Evolutionary conservation across 1,284 basidiomycete species (phyloP).

Genomic region (Uromyces viciae-fabae): DNA sequence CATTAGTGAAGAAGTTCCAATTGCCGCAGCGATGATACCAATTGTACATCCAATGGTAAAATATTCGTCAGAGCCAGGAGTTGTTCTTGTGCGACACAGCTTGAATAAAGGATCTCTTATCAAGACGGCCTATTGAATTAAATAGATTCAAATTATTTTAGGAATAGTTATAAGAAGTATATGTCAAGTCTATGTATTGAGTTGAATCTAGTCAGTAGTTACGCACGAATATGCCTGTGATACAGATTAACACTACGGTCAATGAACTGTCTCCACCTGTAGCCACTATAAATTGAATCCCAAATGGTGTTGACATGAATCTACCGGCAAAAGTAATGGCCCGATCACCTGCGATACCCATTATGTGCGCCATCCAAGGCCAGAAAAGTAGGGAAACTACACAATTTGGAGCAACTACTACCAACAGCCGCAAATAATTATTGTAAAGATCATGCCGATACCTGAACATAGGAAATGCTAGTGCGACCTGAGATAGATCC

Average conservation of each 20-base stretch:
- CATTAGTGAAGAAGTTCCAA: slow-evolving; percentile 42
- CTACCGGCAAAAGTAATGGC: slow-evolving; percentile 37
- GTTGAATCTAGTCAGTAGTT: too few species aligned
- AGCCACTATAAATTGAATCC: slow-evolving; percentile 37
- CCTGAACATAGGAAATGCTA: slow-evolving; percentile 40
- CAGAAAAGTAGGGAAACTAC: slow-evolving; percentile 28
- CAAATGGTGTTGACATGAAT: slow-evolving; percentile 44
- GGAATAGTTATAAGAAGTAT: too few species aligned
- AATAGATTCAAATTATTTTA: not conserved
- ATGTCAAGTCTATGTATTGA: too few species aligned
- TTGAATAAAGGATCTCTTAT: slow-evolving; percentile 39
- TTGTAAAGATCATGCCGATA: slow-evolving; percentile 35
- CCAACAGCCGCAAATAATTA: slow-evolving; percentile 29
- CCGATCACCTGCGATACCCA: slow-evolving; percentile 35
- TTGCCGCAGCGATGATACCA: slow-evolving; percentile 40
- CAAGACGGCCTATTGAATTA: slow-evolving; percentile 41
- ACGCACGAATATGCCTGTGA: slow-evolving; percentile 41
- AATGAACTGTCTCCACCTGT: slow-evolving; percentile 32
- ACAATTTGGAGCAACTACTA: slow-evolving; percentile 22
- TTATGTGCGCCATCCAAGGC: slow-evolving; percentile 22
- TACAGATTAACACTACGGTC: slow-evolving; percentile 37
- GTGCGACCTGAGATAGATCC: slow-evolving; percentile 3
- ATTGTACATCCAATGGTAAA: slow-evolving; percentile 42
- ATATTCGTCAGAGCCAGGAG: slow-evolving; percentile 39
- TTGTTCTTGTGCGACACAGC: slow-evolving; percentile 34